Evolutionary conservation across 2,329 filamentous ascomycete genomes (phyloP).

Genomic region (Hyphodiscus sp.): DNA sequence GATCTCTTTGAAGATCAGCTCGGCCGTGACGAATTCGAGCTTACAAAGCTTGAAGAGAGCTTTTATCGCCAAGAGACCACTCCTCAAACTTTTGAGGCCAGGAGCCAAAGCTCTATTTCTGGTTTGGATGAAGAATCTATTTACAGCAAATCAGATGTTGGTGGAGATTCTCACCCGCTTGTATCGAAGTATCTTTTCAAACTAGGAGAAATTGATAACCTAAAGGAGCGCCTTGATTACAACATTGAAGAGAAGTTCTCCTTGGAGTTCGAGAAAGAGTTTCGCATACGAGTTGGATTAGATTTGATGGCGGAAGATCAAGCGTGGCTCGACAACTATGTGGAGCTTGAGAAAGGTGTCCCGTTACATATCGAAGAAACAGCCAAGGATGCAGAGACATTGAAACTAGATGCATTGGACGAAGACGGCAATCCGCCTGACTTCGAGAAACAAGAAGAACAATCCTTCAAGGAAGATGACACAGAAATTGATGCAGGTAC

Average conservation of each 20-base stretch:
- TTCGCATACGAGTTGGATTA: constrained; percentile 3
- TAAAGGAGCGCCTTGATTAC: constrained; percentile 14
- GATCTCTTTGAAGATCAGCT: constrained; percentile 16
- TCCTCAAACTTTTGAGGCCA: background rate
- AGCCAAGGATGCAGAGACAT: constrained; percentile 3
- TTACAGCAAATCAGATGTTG: constrained; percentile 1
- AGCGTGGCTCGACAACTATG: constrained; percentile 15
- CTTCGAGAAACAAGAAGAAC: constrained; percentile 6
- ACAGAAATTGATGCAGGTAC: constrained; percentile 1
- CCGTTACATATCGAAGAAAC: constrained; percentile 4
- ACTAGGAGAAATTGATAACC: constrained; percentile 15
- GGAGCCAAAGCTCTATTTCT: background rate
- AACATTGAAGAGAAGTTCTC: constrained; percentile 9
- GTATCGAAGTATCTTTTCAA: constrained; percentile 11
- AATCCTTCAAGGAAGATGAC: background rate
- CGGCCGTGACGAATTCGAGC: constrained; percentile 7
- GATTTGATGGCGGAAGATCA: constrained; percentile 11
- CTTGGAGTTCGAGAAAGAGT: constrained; percentile 10
- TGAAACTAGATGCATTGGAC: constrained; percentile 19
- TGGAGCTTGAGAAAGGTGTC: constrained; percentile 2
- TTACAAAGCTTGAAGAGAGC: constrained; percentile 6
- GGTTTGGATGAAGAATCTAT: background rate
- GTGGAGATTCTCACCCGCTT: constrained; percentile 14
- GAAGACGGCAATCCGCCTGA: constrained; percentile 16
- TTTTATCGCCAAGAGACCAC: constrained; percentile 2